Evolutionary conservation across 139 green algal genomes (phyloP), one percentile per base, ranked within the genome.

Genomic region (Chlorella sp.): DNA sequence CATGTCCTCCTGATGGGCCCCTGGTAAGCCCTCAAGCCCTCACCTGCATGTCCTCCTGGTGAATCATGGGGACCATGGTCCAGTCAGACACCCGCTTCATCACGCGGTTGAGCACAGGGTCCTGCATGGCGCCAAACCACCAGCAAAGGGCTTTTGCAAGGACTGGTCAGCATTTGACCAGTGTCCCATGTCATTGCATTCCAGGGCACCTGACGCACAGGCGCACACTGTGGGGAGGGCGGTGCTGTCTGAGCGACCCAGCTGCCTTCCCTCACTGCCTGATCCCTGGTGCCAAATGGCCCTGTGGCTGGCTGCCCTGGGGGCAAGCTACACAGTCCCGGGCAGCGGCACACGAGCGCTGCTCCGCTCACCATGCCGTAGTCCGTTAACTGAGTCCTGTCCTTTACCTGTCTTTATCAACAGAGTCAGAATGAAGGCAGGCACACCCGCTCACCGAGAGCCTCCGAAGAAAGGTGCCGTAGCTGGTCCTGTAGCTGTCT

Each of bases 21-120:
- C 42, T 55, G 42, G 10, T 55, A 55, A 55, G 17, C 42, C 42
- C 10, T 55, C 10, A 24, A 17, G 42, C 42, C 42, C 23, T 27
- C 51, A 84, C 83, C 83, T 97, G 90, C 72, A 94, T 87, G 83
- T 96, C 91, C 70, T 97, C 92, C 59, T 92, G 85, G 75, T 96
- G 74, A 0, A 69, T 61, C 4, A 86, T 34, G 30, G 88, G 87
- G 14, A 93, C 72, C 30, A 82, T 70, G n/a, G 86, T 90, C 87
- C 89, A 94, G 60, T 63, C 29, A 1, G 88, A 89, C 34, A 94
- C 49, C 0, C 88, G 82, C 59, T 83, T 42, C 76, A 91, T 80
- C 1, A 96, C 73, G 1, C 34, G 33, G 0, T 72, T 69, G 3
- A 93, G 74, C 0, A 92, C 61, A 0, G 72, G 36, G 65, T 94